These are phyloP conservation scores for Rhodotorula sp. DNA, from an alignment of 1,284 basidiomycete species.

Conservation along the genomic window DNA sequence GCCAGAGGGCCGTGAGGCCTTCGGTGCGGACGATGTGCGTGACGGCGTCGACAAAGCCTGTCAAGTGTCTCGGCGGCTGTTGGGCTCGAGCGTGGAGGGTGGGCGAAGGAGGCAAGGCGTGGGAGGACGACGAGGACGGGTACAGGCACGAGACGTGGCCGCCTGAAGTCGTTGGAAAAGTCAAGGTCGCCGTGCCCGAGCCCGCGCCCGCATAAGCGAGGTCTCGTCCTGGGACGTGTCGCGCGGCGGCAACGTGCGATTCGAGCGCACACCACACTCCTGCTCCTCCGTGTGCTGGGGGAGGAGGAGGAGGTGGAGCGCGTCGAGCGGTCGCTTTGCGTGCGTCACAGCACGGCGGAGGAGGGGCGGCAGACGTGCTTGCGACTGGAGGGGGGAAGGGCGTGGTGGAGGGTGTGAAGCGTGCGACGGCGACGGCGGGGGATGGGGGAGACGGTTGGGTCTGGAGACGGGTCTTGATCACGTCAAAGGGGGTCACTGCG, in stretches of 20 bases:
- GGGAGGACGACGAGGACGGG: constrained; percentile 17
- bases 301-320: not conserved
- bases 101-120: not conserved
- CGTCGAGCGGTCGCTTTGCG: no score
- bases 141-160: constrained; percentile 32
- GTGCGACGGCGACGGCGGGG: constrained; percentile 23
- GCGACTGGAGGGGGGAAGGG: constrained; percentile 36
- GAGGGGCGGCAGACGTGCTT: constrained; percentile 30
- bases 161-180: no score
- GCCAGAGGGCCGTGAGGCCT: constrained; percentile 43
- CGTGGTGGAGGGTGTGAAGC: constrained; percentile 4
- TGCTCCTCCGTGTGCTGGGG: not conserved
- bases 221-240: constrained; percentile 7
- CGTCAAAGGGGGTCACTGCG: constrained; percentile 90
- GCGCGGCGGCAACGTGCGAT: no score
- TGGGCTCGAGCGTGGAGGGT: not conserved
- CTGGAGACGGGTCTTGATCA: constrained; percentile 73
- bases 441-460: constrained; percentile 14
- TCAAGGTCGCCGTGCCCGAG: not conserved
- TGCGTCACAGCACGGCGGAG: not conserved
- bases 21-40: constrained; percentile 41
- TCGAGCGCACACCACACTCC: no score
- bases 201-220: constrained; percentile 14
- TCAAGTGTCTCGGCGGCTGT: constrained; percentile 2
- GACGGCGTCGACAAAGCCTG: constrained; percentile 42